A percentile compares a stretch with the other conserved stretches of the same genome.
These are phyloP conservation scores for Diaporthe amygdali DNA, from an alignment of 2,329 filamentous ascomycete genomes.

Conservation along the genomic window DNA sequence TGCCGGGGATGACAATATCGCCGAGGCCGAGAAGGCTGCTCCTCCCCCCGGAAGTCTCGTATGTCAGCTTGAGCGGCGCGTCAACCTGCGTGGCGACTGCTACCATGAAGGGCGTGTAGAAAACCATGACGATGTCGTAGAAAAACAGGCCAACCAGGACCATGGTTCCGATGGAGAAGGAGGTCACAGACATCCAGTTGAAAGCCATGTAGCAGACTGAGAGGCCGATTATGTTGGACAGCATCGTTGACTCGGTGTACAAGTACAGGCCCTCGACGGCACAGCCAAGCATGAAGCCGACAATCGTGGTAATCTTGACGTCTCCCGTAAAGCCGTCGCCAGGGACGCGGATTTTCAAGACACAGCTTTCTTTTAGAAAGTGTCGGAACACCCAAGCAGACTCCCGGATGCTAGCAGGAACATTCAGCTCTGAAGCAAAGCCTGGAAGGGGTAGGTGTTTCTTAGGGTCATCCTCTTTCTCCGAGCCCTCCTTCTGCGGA, in stretches of 20 bases:
- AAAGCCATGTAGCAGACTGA: slow-evolving; percentile 85
- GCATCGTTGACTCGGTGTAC: slow-evolving; percentile 59
- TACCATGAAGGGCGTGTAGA: slow-evolving; percentile 86
- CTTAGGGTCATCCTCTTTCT: slow-evolving; percentile 35
- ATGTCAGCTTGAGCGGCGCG: slow-evolving; percentile 90
- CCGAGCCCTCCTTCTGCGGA: slow-evolving; percentile 26
- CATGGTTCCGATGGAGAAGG: slow-evolving; percentile 80
- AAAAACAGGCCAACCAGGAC: slow-evolving; percentile 84
- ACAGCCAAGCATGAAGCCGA: slow-evolving; percentile 61
- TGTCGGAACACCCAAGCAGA: slow-evolving; percentile 57
- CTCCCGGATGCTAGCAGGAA: slow-evolving; percentile 32
- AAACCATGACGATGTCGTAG: slow-evolving; percentile 94
- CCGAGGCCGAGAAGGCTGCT: slow-evolving; percentile 86
- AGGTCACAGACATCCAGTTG: slow-evolving; percentile 86
- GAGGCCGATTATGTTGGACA: slow-evolving; percentile 88
- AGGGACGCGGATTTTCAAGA: slow-evolving; percentile 54
- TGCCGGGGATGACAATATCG: slow-evolving; percentile 92
- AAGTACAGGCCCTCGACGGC: slow-evolving; percentile 67
- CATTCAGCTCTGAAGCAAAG: slow-evolving; percentile 19
- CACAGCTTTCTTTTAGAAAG: slow-evolving; percentile 58
- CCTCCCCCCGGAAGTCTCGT: slow-evolving; percentile 65
- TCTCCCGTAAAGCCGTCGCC: slow-evolving; percentile 53
- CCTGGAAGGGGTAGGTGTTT: slow-evolving; percentile 31
- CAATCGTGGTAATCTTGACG: slow-evolving; percentile 61
- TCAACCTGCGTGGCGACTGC: slow-evolving; percentile 89